A percentile compares a stretch with the other conserved stretches of the same genome.
Conservation (phyloP, 2,329 filamentous ascomycete genomes). For the Calonectria pauciramosa region DNA sequence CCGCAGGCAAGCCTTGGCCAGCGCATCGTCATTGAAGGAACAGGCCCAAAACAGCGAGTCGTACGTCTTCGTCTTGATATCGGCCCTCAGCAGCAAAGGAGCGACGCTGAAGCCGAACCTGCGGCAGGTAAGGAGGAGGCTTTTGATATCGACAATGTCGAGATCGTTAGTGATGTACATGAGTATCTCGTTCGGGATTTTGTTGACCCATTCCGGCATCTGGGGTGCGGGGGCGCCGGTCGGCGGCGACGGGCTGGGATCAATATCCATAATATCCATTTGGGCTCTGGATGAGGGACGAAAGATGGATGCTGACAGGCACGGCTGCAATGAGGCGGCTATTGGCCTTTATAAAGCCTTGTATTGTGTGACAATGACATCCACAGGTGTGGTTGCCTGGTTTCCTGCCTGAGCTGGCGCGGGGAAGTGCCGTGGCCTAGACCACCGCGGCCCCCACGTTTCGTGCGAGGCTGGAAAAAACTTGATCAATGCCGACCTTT, state of each 20-base stretch:
- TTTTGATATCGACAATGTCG: neutral
- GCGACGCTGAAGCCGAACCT: neutral
- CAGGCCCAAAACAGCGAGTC: conserved; percentile 12
- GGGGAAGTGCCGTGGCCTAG: neutral
- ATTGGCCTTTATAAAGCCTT: neutral
- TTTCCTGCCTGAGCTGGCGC: neutral
- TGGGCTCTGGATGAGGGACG: neutral
- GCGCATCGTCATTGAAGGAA: neutral
- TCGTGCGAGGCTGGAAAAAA: neutral
- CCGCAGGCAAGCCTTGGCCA: neutral
- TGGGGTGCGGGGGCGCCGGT: neutral
- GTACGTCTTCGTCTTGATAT: conserved; percentile 11
- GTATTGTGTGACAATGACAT: neutral
- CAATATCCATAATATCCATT: neutral
- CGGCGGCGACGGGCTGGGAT: neutral
- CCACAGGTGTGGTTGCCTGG: neutral
- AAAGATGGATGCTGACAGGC: neutral
- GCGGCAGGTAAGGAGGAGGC: conserved; percentile 1
- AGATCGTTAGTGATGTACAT: neutral
- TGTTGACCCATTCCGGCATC: neutral
- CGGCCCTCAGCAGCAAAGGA: neutral
- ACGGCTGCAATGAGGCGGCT: neutral
- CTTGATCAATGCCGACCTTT: neutral
- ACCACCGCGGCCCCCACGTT: neutral
- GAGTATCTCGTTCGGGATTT: neutral